Conservation (phyloP, 768 basidiomycete species). For the Crassisporium funariophilum region DNA sequence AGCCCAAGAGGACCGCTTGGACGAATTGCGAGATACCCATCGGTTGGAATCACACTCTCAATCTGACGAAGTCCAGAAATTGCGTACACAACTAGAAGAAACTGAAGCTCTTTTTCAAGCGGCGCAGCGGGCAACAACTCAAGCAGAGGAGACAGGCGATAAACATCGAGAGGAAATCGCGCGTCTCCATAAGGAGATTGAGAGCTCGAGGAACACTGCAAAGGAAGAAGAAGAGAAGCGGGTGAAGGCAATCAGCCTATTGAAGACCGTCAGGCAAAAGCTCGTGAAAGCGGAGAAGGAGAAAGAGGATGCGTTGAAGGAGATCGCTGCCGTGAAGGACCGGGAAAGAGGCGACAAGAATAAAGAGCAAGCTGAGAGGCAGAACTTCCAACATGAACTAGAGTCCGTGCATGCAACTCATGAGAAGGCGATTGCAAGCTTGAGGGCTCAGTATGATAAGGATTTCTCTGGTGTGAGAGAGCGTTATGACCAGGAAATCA, state of each 20-base stretch:
- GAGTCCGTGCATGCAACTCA: conserved; percentile 61
- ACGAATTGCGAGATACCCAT: conserved; percentile 86
- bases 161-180: conserved; percentile 59
- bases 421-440: conserved; percentile 58
- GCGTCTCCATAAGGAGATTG: conserved; percentile 63
- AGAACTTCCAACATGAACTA: conserved; percentile 62
- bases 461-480: conserved; percentile 65
- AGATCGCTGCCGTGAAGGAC: conserved; percentile 51
- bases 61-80: conserved; percentile 67
- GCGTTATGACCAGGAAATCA: conserved; percentile 73
- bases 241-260: conserved; percentile 85
- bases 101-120: conserved; percentile 70
- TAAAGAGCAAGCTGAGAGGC: conserved; percentile 55
- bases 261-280: conserved; percentile 96
- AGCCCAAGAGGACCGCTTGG: conserved; percentile 86
- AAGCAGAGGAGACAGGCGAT: conserved; percentile 49
- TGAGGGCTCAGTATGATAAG: conserved; percentile 72
- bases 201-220: conserved; percentile 57
- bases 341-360: conserved; percentile 56
- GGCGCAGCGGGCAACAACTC: conserved; percentile 48
- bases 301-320: conserved; percentile 74
- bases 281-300: conserved; percentile 97
- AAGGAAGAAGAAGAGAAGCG: conserved; percentile 99
- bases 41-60: conserved; percentile 79
- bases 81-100: conserved; percentile 69